phyloP scores from a whole-genome alignment of 768 basidiomycete species.

The Hypsizygus marmoreus region DNA sequence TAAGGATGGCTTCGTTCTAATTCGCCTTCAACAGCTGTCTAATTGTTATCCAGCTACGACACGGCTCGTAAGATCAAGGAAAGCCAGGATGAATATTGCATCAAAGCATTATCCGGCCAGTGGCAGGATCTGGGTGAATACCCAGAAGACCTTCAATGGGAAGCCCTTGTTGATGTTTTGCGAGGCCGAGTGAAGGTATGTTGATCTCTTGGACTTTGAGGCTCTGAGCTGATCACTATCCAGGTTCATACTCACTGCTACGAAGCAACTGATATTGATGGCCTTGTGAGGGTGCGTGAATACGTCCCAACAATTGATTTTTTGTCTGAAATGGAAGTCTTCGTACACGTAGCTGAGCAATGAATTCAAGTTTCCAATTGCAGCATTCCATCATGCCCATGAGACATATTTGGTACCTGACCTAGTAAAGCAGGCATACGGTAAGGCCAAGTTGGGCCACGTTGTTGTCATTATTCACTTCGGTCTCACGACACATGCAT shows the following conservation, averaged over 20 bases:
- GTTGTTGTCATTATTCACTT: no score
- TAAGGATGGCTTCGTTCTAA: constrained; percentile 28
- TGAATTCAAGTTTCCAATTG: constrained; percentile 80
- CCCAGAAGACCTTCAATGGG: constrained; percentile 77
- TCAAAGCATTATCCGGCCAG: constrained; percentile 43
- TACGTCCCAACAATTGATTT: not conserved
- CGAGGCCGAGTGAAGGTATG: constrained; percentile 74
- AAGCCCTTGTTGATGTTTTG: constrained; percentile 74
- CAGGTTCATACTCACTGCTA: constrained; percentile 59
- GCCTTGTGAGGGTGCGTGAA: constrained; percentile 60
- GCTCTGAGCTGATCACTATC: constrained; percentile 7
- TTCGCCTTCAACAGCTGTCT: not conserved
- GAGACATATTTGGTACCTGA: constrained; percentile 84
- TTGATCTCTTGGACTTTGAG: not conserved
- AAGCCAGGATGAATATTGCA: constrained; percentile 69
- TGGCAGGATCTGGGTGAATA: constrained; percentile 56
- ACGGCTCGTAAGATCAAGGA: constrained; percentile 66
- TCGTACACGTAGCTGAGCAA: constrained; percentile 61
- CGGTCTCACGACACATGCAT: no score
- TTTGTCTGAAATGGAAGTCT: not conserved
- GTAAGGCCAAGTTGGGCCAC: no score
- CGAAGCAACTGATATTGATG: constrained; percentile 69
- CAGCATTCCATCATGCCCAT: constrained; percentile 78
- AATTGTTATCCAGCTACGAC: constrained; percentile 47
- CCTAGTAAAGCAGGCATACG: constrained; percentile 69